These are phyloP conservation scores for Brasenia schreberi DNA, from an alignment of 164 flowering plant species.

Conservation along the genomic window DNA sequence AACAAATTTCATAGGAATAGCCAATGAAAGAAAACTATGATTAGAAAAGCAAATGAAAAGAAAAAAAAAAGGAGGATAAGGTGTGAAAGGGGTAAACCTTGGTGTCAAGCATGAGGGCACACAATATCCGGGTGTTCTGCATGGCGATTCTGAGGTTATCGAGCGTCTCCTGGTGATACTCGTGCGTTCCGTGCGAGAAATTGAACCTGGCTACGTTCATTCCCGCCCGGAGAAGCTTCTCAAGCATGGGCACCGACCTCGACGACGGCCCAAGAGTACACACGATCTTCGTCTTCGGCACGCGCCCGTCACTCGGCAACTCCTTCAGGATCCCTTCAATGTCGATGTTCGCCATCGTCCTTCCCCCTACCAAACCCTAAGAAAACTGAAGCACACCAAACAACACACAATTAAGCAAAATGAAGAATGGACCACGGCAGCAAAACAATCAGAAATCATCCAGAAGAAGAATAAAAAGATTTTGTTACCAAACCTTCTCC, in stretches of 20 bases:
- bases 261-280: conserved; percentile 80
- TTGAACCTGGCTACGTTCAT: conserved; percentile 84
- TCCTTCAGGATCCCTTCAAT: conserved; percentile 65
- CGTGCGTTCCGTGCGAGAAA: conserved; percentile 75
- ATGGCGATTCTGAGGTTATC: conserved; percentile 55
- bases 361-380: not conserved
- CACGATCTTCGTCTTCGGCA: conserved; percentile 72
- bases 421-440: too few species aligned
- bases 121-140: conserved; percentile 57
- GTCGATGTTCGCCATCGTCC: conserved; percentile 20
- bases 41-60: too few species aligned
- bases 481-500: too few species aligned
- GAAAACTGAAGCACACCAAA: too few species aligned
- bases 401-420: too few species aligned
- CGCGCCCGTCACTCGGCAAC: conserved; percentile 38
- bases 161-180: conserved; percentile 71
- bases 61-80: too few species aligned
- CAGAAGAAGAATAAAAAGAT: too few species aligned
- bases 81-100: conserved; percentile 25
- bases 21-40: too few species aligned
- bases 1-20: too few species aligned
- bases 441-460: too few species aligned
- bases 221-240: conserved; percentile 70
- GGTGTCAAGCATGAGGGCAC: conserved; percentile 84
- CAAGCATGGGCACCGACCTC: conserved; percentile 50